Evolutionary conservation across 1,284 basidiomycete genomes (phyloP), one percentile per base, ranked within the genome.

Genomic region (Earliella scabrosa): DNA sequence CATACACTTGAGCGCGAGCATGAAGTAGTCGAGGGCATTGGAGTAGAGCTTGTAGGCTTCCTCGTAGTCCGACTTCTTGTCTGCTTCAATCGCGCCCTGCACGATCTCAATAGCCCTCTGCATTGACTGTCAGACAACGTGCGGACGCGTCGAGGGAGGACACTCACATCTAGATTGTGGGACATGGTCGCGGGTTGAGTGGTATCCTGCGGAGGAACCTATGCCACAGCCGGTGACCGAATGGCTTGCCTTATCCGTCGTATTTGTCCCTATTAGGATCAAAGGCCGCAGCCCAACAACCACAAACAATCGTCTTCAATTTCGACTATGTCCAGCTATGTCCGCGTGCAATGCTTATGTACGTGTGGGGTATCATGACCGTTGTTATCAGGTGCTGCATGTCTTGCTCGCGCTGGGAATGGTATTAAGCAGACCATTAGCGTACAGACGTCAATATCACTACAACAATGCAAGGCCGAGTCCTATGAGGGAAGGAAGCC

Each of bases 21-120:
- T 95, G 74, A 99, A 99, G 76, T 97, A 99, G 72, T 99, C 97
- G 56, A 99, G 83, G 3, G 94, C 85, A 81, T 98, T 97, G 77
- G 93, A 91, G 74, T 95, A 95, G 65, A 89, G 87, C 77, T 93
- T 96, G 83, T 94, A 97, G 18, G 96, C 95, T 70, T 97, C 95
- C 41, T 85, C 78, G 75, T 98, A 99, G 75, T 98, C 94, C 74
- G 93, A 90, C 73, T 95, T 95, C 64, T 85, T 83, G 77, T 99
- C 97, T 66, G 94, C 92, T 64, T 98, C 95, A 72, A 98, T 98
- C 51, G 97, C 97, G 66, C 87, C 86, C 75, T 97, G 93, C 41
- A 98, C 95, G 61, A 98, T 87, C 69, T 95, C 92, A 69, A 98
- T 95, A 32, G 96, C 97, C 73, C 90, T 90, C 95, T 98, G 48